These are phyloP conservation scores for Ceratocystis alfenasii DNA, from an alignment of 2,329 filamentous ascomycete species.

Conservation along the genomic window DNA sequence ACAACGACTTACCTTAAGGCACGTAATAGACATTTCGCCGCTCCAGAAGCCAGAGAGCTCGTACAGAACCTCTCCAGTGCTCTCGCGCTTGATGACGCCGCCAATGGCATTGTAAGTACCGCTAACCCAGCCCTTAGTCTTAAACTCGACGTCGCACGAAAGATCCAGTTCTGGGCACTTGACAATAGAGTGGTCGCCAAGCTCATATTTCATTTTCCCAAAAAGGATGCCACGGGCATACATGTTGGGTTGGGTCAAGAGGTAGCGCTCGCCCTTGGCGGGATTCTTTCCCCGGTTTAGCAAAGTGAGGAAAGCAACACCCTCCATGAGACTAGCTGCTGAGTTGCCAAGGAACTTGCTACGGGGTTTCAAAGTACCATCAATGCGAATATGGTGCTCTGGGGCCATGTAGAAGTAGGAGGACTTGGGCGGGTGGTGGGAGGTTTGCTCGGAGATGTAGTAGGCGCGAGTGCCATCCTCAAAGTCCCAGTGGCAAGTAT, in stretches of 20 bases:
- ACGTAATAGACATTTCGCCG: slow-evolving; percentile 85
- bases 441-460: slow-evolving; percentile 96
- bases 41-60: slow-evolving; percentile 91
- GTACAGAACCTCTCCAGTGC: slow-evolving; percentile 74
- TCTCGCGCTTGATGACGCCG: slow-evolving; percentile 77
- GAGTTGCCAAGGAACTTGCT: slow-evolving; percentile 96
- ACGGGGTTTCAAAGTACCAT: slow-evolving; percentile 86
- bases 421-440: slow-evolving; percentile 94
- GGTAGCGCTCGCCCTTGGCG: slow-evolving; percentile 69
- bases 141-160: slow-evolving; percentile 89
- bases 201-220: slow-evolving; percentile 98
- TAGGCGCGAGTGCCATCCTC: slow-evolving; percentile 74
- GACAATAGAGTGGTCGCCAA: slow-evolving; percentile 90
- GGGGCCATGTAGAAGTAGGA: slow-evolving; percentile 99
- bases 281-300: slow-evolving; percentile 60
- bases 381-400: slow-evolving; percentile 84
- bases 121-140: slow-evolving; percentile 93
- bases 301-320: slow-evolving; percentile 74
- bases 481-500: slow-evolving; percentile 92
- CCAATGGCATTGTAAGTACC: slow-evolving; percentile 95
- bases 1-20: slow-evolving; percentile 50
- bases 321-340: slow-evolving; percentile 96
- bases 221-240: slow-evolving; percentile 94
- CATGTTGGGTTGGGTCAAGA: slow-evolving; percentile 96
- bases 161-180: slow-evolving; percentile 80